Percentiles rank a stretch among this genome's conserved stretches.
These are phyloP conservation scores for Rubroboletus pulcherrimus DNA, from an alignment of 768 basidiomycete species.

Conservation along the genomic window DNA sequence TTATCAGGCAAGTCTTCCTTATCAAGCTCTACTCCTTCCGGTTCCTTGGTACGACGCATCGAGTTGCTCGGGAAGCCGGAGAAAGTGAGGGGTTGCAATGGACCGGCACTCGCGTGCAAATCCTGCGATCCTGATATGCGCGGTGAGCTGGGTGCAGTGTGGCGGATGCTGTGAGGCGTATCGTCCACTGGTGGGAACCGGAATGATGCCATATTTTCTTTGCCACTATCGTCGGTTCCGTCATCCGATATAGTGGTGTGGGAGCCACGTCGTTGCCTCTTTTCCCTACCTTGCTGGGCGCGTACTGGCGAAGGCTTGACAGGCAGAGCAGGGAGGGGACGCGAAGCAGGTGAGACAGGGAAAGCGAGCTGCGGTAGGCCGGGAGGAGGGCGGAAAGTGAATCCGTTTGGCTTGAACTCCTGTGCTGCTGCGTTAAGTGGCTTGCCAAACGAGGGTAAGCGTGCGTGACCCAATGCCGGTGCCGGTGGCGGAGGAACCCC, in stretches of 20 bases:
- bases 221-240: conserved; percentile 47
- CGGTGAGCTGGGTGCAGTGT: conserved; percentile 41
- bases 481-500: conserved; percentile 33
- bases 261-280: conserved; percentile 63
- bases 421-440: conserved; percentile 76
- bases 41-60: conserved; percentile 20
- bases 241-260: conserved; percentile 27
- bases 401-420: conserved; percentile 76
- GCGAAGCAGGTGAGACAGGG: conserved; percentile 29
- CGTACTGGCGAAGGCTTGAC: conserved; percentile 22
- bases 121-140: conserved; percentile 28
- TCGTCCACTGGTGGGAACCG: conserved; percentile 61
- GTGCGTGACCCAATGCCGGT: conserved; percentile 36
- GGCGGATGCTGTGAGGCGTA: conserved; percentile 48
- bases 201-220: conserved; percentile 69
- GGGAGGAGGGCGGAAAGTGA: conserved; percentile 72
- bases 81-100: conserved; percentile 54
- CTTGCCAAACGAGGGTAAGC: conserved; percentile 51
- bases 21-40: conserved; percentile 7
- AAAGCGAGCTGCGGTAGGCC: conserved; percentile 56
- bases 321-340: conserved; percentile 41
- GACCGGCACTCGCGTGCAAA: conserved; percentile 17
- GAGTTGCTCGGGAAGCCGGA: conserved; percentile 51
- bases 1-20: conserved; percentile 8
- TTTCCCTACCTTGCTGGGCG: conserved; percentile 70